Evolutionary conservation across 257 asterid genomes (phyloP).

Genomic region (Capsicum pubescens): DNA sequence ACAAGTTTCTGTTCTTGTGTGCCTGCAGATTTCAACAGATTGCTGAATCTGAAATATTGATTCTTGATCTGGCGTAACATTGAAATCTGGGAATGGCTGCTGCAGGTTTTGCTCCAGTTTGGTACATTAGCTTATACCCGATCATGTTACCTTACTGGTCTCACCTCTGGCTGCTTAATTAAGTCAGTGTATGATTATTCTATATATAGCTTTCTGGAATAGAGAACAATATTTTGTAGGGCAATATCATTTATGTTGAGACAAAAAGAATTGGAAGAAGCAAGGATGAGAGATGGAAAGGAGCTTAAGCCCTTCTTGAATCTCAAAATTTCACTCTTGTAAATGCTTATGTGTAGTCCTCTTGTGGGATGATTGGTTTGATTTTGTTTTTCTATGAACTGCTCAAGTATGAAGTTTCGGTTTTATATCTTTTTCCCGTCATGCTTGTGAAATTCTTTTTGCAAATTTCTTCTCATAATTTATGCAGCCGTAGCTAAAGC

Average conservation of each 20-base stretch:
- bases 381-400: background rate
- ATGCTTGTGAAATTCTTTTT: background rate
- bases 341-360: slow-evolving; percentile 11
- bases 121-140: background rate
- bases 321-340: too few species aligned
- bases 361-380: background rate
- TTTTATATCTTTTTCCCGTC: slow-evolving; percentile 1
- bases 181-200: background rate
- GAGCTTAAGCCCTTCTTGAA: background rate
- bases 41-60: slow-evolving; percentile 8
- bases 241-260: background rate
- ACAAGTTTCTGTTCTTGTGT: background rate
- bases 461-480: slow-evolving; percentile 12
- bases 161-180: background rate
- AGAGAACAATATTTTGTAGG: background rate
- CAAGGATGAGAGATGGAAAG: background rate
- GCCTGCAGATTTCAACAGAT: background rate
- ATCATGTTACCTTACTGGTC: background rate
- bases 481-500: slow-evolving; percentile 92
- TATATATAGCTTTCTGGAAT: background rate
- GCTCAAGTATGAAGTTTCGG: background rate
- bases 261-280: slow-evolving; percentile 6
- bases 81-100: background rate
- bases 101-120: background rate
- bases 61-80: slow-evolving; percentile 12